Percentiles rank a stretch among this genome's conserved stretches.
These are phyloP conservation scores for Aspergillus amoenus DNA, from an alignment of 2,329 filamentous ascomycete species.

Conservation along the genomic window DNA sequence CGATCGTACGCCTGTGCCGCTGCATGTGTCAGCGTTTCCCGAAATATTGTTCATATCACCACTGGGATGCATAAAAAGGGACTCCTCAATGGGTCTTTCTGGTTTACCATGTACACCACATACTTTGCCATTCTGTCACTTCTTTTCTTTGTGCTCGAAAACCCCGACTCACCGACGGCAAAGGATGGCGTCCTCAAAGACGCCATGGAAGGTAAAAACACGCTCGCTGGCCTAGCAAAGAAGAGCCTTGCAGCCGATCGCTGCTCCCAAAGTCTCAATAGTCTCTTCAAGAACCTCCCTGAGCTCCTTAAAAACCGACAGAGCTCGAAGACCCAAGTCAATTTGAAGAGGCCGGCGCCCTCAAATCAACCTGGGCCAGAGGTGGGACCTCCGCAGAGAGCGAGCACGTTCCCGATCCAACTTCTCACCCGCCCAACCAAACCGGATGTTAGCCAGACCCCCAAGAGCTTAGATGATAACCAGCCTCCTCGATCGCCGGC, in stretches of 20 bases:
- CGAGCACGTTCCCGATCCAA: conserved; percentile 43
- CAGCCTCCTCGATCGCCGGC: conserved; percentile 19
- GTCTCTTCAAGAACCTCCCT: conserved; percentile 80
- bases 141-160: conserved; percentile 64
- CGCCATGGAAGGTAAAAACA: conserved; percentile 79
- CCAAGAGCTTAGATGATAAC: conserved; percentile 33
- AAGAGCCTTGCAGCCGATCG: conserved; percentile 87
- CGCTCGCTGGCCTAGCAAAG: conserved; percentile 74
- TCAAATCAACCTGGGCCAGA: conserved; percentile 24
- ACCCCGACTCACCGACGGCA: conserved; percentile 59
- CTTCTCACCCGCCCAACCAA: conserved; percentile 26
- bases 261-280: conserved; percentile 72
- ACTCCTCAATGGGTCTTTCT: conserved; percentile 62
- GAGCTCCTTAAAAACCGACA: conserved; percentile 63
- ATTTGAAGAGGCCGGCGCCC: conserved; percentile 50
- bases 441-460: conserved; percentile 24
- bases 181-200: conserved; percentile 77
- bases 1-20: conserved; percentile 65
- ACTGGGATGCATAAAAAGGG: conserved; percentile 63
- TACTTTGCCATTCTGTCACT: conserved; percentile 66
- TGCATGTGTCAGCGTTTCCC: conserved; percentile 64
- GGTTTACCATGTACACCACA: conserved; percentile 69
- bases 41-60: conserved; percentile 66
- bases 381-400: conserved; percentile 30
- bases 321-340: conserved; percentile 46